These are phyloP conservation scores for Acanthamoeba lugdunensis DNA, from an alignment of 208 protist genomes.

Conservation along the genomic window DNA sequence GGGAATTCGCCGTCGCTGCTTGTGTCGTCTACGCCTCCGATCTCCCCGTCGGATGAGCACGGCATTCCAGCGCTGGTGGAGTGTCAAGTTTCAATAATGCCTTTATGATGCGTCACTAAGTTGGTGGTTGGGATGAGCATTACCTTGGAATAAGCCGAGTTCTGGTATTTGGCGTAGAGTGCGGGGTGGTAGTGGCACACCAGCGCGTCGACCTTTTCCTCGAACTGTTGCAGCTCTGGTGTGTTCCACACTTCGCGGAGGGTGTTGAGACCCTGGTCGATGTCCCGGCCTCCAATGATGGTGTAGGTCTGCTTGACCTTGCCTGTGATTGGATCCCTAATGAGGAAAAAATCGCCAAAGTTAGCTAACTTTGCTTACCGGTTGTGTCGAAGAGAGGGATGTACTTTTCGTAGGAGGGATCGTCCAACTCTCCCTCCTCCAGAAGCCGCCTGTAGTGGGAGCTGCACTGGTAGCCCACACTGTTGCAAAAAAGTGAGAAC, in stretches of 20 bases:
- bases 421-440: not conserved
- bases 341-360: not conserved
- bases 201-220: not conserved
- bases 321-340: not conserved
- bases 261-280: not conserved
- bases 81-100: too few species aligned
- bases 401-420: conserved; percentile 19
- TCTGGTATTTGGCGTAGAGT: conserved; percentile 4
- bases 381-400: not conserved
- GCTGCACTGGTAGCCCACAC: conserved; percentile 33
- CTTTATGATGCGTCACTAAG: too few species aligned
- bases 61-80: not conserved
- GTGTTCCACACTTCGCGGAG: not conserved
- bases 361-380: not conserved
- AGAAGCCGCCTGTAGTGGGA: conserved; percentile 5
- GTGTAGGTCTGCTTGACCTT: conserved; percentile 15
- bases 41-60: not conserved
- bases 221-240: not conserved
- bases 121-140: too few species aligned
- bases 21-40: not conserved
- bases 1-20: not conserved
- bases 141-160: conserved; percentile 21
- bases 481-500: not conserved
- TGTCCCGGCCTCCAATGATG: not conserved
- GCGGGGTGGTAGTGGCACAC: not conserved